Conservation (phyloP, 2,329 filamentous ascomycete genomes). For the Claviceps purpurea region DNA sequence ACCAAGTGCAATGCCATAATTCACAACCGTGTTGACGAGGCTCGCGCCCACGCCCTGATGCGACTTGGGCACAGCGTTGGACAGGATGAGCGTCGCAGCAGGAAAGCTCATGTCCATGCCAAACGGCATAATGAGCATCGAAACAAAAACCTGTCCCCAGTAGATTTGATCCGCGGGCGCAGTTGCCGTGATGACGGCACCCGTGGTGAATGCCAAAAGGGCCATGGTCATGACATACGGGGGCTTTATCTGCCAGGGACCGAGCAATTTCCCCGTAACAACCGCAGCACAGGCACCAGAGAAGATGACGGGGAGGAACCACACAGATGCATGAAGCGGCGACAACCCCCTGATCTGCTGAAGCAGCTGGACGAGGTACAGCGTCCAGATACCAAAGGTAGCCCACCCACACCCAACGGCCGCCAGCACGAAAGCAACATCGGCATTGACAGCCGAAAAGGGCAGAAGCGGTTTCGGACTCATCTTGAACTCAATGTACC, state of each 20-base stretch:
- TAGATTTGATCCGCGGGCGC: slow-evolving; percentile 44
- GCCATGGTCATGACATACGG: slow-evolving; percentile 29
- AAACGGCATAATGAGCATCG: slow-evolving; percentile 43
- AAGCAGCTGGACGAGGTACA: slow-evolving; percentile 37
- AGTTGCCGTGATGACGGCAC: slow-evolving; percentile 29
- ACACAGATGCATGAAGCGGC: slow-evolving; percentile 30
- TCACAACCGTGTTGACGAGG: slow-evolving; percentile 51
- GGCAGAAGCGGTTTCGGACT: slow-evolving; percentile 43
- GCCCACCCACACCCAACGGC: slow-evolving; percentile 41
- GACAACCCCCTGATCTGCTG: slow-evolving; percentile 26
- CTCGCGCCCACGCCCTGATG: slow-evolving; percentile 36
- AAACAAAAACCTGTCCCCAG: slow-evolving; percentile 50
- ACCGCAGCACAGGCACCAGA: slow-evolving; percentile 31
- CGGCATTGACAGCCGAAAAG: slow-evolving; percentile 30
- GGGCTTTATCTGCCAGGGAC: slow-evolving; percentile 21
- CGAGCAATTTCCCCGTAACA: slow-evolving; percentile 28
- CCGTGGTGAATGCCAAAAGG: slow-evolving; percentile 28
- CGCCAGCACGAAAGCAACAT: slow-evolving; percentile 41
- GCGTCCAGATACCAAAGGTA: slow-evolving; percentile 40
- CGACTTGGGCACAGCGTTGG: slow-evolving; percentile 32
- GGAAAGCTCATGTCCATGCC: slow-evolving; percentile 58
- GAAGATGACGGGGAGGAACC: slow-evolving; percentile 30
- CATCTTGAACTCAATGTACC: slow-evolving; percentile 37
- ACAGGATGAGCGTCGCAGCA: slow-evolving; percentile 46
- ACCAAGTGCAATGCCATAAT: slow-evolving; percentile 54